Evolutionary conservation across 164 flowering plant species (phyloP).

Genomic region (Tetracentron sinense): DNA sequence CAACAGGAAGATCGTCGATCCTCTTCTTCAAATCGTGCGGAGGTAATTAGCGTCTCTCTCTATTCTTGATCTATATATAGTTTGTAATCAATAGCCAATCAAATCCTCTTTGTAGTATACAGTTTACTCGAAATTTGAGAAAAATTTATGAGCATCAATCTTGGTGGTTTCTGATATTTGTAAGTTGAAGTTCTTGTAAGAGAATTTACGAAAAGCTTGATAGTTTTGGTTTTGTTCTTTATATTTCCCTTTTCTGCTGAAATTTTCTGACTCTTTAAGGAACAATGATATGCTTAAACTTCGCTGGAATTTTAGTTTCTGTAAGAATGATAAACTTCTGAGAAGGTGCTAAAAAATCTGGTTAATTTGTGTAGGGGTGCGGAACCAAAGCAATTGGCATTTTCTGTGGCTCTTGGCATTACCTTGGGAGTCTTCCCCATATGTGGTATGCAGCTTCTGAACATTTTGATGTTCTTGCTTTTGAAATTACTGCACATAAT

Average conservation of each 20-base stretch:
- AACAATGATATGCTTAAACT: not conserved
- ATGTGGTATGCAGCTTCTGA: conserved; percentile 47
- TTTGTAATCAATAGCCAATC: not conserved
- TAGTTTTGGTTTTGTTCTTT: not conserved
- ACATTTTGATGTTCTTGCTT: not conserved
- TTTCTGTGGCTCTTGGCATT: conserved; percentile 82
- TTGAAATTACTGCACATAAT: not conserved
- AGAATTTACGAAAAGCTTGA: too few species aligned
- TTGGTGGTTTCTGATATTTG: too few species aligned
- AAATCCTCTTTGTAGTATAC: not conserved
- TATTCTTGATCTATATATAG: not conserved
- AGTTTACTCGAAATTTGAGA: not conserved
- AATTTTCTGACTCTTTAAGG: not conserved
- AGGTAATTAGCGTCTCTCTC: conserved; percentile 32
- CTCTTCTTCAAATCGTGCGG: conserved; percentile 62
- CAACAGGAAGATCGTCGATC: conserved; percentile 62
- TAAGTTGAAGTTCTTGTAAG: too few species aligned
- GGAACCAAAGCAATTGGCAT: conserved; percentile 86
- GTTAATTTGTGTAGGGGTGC: conserved; percentile 49
- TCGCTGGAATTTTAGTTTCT: not conserved
- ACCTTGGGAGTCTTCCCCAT: conserved; percentile 88
- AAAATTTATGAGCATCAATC: too few species aligned
- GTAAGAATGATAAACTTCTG: too few species aligned
- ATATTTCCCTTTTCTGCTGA: not conserved
- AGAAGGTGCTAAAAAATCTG: not conserved